Conservation (phyloP, 495 filamentous ascomycete species). For the Platismatia glauca region DNA sequence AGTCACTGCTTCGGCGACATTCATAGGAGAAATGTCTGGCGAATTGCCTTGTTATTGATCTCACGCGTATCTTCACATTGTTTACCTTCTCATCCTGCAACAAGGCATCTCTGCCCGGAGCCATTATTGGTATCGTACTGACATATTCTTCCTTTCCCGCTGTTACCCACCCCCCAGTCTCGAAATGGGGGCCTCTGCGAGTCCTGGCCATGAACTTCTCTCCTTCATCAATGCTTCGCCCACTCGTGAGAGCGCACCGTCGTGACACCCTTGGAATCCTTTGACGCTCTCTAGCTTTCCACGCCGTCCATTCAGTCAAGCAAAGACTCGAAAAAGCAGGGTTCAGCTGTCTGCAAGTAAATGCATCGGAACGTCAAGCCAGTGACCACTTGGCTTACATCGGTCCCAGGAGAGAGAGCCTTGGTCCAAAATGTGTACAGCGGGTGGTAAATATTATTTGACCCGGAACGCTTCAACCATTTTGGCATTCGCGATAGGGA, state of each 20-base stretch:
- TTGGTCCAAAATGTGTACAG: slow-evolving; percentile 70
- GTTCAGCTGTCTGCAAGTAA: slow-evolving; percentile 72
- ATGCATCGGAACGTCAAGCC: slow-evolving; percentile 7
- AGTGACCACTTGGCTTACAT: background rate
- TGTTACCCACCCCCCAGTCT: slow-evolving; percentile 15
- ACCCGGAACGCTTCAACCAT: slow-evolving; percentile 92
- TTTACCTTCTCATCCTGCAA: background rate
- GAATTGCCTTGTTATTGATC: background rate
- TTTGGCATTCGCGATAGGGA: slow-evolving; percentile 87
- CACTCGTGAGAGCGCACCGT: slow-evolving; percentile 51
- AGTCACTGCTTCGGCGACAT: background rate
- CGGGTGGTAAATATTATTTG: slow-evolving; percentile 91
- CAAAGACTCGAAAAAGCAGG: slow-evolving; percentile 67
- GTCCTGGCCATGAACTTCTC: slow-evolving; percentile 72
- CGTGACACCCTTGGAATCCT: background rate
- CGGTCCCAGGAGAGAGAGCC: slow-evolving; percentile 65
- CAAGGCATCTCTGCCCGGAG: background rate
- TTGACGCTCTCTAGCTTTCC: slow-evolving; percentile 60
- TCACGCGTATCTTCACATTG: background rate
- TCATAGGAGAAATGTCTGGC: background rate
- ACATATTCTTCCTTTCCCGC: background rate
- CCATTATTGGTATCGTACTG: background rate
- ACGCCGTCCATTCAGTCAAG: slow-evolving; percentile 76
- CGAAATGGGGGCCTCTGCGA: slow-evolving; percentile 51
- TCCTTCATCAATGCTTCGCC: slow-evolving; percentile 92